Base-by-base conservation (phyloP, 768 basidiomycete species). In the Boletales sp. region DNA sequence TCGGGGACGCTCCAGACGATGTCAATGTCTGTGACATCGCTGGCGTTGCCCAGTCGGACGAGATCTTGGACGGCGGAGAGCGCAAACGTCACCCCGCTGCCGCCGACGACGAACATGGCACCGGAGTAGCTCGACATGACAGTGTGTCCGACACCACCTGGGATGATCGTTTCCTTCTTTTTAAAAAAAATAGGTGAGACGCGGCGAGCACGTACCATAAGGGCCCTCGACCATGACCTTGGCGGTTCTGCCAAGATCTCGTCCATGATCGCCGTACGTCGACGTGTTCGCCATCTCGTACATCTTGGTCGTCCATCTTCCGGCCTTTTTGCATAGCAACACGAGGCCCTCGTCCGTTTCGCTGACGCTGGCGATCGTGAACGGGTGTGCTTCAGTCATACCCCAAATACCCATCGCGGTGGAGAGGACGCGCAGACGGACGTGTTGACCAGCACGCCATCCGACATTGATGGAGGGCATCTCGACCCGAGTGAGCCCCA, bases 391-490 rank as follows among this genome's bases (percentile, higher is more conserved):
- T 60, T 91, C 84, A 1, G 77, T 66, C 73, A 80, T 79, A 15
- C 79, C 77, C 35, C 71, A 64, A 68, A 72, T 59, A 4, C 86
- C 84, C 71, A 86, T 74, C 13, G 73, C 72, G 2, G 71, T 63
- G 2, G 80, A 78, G n/a, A 86, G 68, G 5, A 87, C 71, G 4
- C 87, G 77, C 2, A 94, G 51, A 15, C 90, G 80, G 19, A 93
- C 77, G 57, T 93, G 90, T 59, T 94, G 92, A 2, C 92, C 90
- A 1, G 86, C 80, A 29, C 86, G 78, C 90, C 90, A 94, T 32
- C 90, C 91, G 1, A 75, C 69, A 56, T 81, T 85, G 51, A 90
- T 54, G 2, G 67, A 48, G 0, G 81, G 81, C 11, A 90, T 68
- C 55, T 86, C 80, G 43, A 93, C 69, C 36, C 83, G 78, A 1